Evolutionary conservation across 1,139 yeast genomes (phyloP).

Genomic region (Kodamaea fungicola): DNA sequence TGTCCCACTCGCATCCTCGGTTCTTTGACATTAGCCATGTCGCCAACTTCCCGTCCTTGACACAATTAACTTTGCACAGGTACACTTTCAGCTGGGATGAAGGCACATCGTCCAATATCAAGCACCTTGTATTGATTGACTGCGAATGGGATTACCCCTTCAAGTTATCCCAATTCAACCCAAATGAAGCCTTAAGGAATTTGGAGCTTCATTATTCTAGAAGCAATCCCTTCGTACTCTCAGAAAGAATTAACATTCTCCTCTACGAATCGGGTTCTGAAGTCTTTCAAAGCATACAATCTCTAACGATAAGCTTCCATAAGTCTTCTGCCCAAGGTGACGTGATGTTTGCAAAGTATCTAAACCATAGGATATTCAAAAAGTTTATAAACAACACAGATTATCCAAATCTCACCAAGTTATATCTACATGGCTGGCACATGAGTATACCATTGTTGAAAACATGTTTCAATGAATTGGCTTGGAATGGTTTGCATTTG

Average conservation of each 20-base stretch:
- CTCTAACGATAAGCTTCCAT: constrained; percentile 15
- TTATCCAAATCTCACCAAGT: constrained; percentile 19
- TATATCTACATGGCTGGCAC: constrained; percentile 26
- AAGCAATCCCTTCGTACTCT: constrained; percentile 31
- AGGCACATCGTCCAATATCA: constrained; percentile 6
- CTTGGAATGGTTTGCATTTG: constrained; percentile 8
- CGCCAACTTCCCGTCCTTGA: constrained; percentile 19
- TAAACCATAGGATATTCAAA: constrained; percentile 12
- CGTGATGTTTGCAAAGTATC: constrained; percentile 6
- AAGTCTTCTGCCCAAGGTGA: constrained; percentile 5
- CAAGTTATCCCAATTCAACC: constrained; percentile 30
- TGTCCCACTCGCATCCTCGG: constrained; percentile 16
- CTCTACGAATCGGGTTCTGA: constrained; percentile 17
- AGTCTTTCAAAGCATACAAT: constrained; percentile 21
- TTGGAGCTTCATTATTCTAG: constrained; percentile 26
- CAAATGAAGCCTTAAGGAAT: constrained; percentile 17
- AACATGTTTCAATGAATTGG: constrained; percentile 3
- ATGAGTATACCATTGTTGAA: constrained; percentile 10
- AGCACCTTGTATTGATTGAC: constrained; percentile 22
- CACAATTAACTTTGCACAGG: constrained; percentile 21
- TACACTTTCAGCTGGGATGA: constrained; percentile 34
- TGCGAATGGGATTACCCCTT: constrained; percentile 50
- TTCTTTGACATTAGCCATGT: constrained; percentile 34
- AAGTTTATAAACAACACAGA: constrained; percentile 12
- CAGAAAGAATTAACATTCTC: constrained; percentile 36